Evolutionary conservation across 768 basidiomycete genomes (phyloP), one percentile per base, ranked within the genome.

Genomic region (Mycena indigotica): DNA sequence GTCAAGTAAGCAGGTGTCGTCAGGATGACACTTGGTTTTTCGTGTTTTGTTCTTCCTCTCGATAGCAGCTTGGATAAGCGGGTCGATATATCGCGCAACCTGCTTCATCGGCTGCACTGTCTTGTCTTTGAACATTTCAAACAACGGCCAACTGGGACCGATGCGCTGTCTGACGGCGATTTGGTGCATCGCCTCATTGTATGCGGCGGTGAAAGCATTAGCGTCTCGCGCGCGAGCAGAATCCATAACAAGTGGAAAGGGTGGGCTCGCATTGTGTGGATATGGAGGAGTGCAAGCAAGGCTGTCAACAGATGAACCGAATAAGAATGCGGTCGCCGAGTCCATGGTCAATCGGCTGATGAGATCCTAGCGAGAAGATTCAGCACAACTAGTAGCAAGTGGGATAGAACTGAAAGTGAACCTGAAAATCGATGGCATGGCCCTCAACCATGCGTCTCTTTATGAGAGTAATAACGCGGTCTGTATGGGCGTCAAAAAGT

Each of bases 271-370:
- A 51, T 68, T 58, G 50, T 68, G 46, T 2, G 84, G 82, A 57
- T 83, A 82, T 3, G 82, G 76, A 1, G 84, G 72, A 4, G 73
- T 75, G 1, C 74, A 78, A 1, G 72, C 69, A 23, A 84, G 79
- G 4, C 79, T 80, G 41, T 68, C 65, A 21, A 83, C 77, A 48
- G 77, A 72, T 32, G 77, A 66, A 32, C 77, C 80, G 58, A 85
- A 84, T 29, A 85, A 76, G 61, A 84, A 86, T 39, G 83, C 81
- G 0, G 83, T 79, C 2, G 82, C 84, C 0, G 81, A 80, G 66
- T 85, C 85, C 50, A 85, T 71, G 0, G 85, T 86, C 65, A 84
- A 85, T 3, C 83, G 78, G 0, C 77, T 77, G 3, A 78, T 75
- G 46, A 81, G 72, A 52, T 84, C 83, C 80, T 83, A n/a, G 30